Percentiles rank a stretch among this genome's conserved stretches.
phyloP scores from a whole-genome alignment of 2,329 filamentous ascomycete species.

The Scopulariopsis brevicaulis region DNA sequence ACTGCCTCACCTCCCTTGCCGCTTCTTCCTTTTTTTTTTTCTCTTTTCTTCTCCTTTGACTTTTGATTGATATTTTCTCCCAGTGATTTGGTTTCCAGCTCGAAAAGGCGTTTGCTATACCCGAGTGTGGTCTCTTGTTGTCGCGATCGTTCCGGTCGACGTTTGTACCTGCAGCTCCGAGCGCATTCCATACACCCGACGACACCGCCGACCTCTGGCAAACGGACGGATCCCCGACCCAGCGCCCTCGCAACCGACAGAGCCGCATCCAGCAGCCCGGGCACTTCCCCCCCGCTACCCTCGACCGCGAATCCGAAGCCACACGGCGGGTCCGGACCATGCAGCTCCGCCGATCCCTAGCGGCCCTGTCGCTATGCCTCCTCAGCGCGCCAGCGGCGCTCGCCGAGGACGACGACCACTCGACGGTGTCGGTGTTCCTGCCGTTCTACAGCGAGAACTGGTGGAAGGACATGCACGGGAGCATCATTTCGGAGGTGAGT shows the following conservation, averaged over 20 bases:
- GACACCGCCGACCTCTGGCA: background rate
- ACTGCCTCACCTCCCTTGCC: constrained; percentile 3
- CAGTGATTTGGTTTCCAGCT: background rate
- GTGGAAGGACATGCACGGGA: constrained; percentile 33
- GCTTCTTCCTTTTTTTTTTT: background rate
- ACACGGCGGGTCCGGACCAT: background rate
- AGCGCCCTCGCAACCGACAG: background rate
- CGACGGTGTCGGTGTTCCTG: constrained; percentile 17
- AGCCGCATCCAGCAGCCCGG: too few relatives aligned
- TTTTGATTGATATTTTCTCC: background rate
- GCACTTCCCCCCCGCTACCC: background rate
- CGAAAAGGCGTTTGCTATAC: background rate
- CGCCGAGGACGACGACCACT: background rate
- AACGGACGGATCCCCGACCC: background rate
- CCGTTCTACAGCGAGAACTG: constrained; percentile 28
- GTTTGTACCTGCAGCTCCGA: background rate
- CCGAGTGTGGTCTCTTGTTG: background rate
- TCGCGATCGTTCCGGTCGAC: background rate
- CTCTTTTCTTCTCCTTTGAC: background rate
- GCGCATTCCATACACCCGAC: background rate
- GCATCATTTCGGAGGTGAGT: constrained; percentile 29
- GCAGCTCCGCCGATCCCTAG: constrained; percentile 5
- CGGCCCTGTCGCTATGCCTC: background rate
- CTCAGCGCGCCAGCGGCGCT: background rate
- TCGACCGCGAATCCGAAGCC: background rate